Conservation (phyloP, 2,329 filamentous ascomycete species). For the Aspergillus sp. region DNA sequence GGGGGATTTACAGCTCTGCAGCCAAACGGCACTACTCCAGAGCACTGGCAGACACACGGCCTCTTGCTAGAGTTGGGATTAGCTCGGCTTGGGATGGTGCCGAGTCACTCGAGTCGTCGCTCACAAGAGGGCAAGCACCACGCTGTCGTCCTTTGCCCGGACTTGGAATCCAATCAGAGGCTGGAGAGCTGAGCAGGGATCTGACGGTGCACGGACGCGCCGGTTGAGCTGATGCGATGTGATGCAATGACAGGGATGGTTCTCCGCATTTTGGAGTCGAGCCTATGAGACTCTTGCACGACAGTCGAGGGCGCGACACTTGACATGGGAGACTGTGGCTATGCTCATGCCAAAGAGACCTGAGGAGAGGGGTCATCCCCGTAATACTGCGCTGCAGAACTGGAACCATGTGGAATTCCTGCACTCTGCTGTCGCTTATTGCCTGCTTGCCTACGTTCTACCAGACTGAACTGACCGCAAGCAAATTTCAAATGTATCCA, state of each 20-base stretch:
- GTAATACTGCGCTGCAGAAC: constrained; percentile 1
- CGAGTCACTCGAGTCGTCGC: constrained; percentile 3
- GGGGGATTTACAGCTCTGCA: constrained; percentile 20
- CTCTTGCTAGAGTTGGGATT: constrained; percentile 12
- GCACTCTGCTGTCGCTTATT: background rate
- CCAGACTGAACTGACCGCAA: background rate
- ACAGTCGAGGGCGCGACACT: background rate
- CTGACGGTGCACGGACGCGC: constrained; percentile 13
- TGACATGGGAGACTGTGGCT: constrained; percentile 1
- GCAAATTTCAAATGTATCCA: background rate
- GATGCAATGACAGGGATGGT: constrained; percentile 12
- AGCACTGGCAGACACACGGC: constrained; percentile 19
- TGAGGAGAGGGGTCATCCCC: background rate
- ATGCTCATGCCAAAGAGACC: constrained; percentile 6
- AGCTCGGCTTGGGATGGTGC: constrained; percentile 3
- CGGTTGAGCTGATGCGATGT: constrained; percentile 16
- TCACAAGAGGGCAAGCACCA: constrained; percentile 11
- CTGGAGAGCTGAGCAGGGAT: constrained; percentile 3
- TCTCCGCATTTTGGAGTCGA: constrained; percentile 9
- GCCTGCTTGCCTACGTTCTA: background rate
- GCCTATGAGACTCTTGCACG: constrained; percentile 13
- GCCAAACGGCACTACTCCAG: constrained; percentile 29
- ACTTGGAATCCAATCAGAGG: constrained; percentile 10
- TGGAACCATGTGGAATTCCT: constrained; percentile 12
- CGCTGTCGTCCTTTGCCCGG: constrained; percentile 5